Conservation (phyloP, 2,329 filamentous ascomycete genomes). For the Botrytis fabae region DNA sequence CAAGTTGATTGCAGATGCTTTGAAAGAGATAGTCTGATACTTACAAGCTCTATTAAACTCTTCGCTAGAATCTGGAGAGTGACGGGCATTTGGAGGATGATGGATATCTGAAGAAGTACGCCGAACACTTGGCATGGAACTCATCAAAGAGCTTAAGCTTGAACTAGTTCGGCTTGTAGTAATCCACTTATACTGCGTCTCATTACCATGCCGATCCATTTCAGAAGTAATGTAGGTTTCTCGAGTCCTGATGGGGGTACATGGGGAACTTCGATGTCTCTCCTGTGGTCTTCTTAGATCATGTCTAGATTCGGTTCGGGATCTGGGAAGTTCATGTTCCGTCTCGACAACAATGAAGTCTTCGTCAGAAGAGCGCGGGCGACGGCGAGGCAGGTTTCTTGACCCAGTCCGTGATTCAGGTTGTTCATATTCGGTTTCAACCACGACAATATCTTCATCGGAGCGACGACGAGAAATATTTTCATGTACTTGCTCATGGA, state of each 20-base stretch:
- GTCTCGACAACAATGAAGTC: neutral
- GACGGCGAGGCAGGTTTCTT: neutral
- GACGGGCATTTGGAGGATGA: neutral
- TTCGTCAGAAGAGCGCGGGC: neutral
- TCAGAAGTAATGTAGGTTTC: constrained; percentile 5
- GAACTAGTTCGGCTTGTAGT: neutral
- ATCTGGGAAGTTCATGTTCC: neutral
- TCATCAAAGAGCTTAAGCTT: constrained; percentile 2
- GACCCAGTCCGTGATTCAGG: neutral
- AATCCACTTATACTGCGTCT: neutral
- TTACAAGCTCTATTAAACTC: constrained; percentile 12
- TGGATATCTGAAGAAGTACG: neutral
- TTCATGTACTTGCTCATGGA: neutral
- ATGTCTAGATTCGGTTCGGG: neutral
- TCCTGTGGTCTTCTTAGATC: neutral
- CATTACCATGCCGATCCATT: constrained; percentile 8
- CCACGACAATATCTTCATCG: neutral
- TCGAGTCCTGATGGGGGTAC: neutral
- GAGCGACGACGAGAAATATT: neutral
- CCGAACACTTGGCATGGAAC: neutral
- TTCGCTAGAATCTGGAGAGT: constrained; percentile 8
- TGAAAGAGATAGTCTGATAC: neutral
- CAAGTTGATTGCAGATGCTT: too few relatives aligned
- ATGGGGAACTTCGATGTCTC: neutral
- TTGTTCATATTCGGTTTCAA: neutral